Base-by-base conservation (phyloP, 225 moss, liverwort and hornwort genomes). In the Ulota crispa region DNA sequence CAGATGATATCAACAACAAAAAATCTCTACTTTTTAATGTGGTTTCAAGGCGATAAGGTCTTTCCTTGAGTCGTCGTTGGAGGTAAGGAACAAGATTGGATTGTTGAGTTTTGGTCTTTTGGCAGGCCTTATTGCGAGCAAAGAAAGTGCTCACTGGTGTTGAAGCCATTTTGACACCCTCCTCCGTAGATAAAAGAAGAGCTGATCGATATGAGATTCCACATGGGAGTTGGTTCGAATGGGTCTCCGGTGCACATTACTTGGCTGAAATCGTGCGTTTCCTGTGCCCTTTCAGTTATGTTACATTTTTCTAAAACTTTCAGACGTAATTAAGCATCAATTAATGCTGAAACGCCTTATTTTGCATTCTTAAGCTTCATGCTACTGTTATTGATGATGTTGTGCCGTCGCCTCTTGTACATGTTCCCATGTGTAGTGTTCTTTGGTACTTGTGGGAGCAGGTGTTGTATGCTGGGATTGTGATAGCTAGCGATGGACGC, bases 161-260 rank as follows among this genome's bases (percentile, higher is more conserved):
- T 54, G 62, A 83, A 52, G 73, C 83, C 53, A 53, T 89, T 60
- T 7, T 84, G 71, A 88, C 88, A 52, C 88, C 86, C 41, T 80
- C 11, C 41, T 83, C 91, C 50, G 57, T 81, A 56, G 83, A 85
- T 74, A 84, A 85, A 66, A 83, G 47, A 60, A 88, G 72, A 83
- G 45, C 42, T 73, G 83, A 91, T 45, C 88, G 74, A 53, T 99
- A 99, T 54, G 90, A 88, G 56, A 91, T 99, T 70, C 98, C 98
- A 3, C 72, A 21, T 47, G 98, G 98, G 61, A 96, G 92, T 80
- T 99, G 98, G 98, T 99, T 99, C 77, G 94, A 99, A 83, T 88
- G 86, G 87, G 94, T 95, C 60, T 99, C 98, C 60, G 87, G 90
- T 80, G 89, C 93, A 64, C 98, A 99, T 75, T 96, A 94, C 72